phyloP scores from a whole-genome alignment of 208 protist species.

The Acanthamoeba polyphaga region DNA sequence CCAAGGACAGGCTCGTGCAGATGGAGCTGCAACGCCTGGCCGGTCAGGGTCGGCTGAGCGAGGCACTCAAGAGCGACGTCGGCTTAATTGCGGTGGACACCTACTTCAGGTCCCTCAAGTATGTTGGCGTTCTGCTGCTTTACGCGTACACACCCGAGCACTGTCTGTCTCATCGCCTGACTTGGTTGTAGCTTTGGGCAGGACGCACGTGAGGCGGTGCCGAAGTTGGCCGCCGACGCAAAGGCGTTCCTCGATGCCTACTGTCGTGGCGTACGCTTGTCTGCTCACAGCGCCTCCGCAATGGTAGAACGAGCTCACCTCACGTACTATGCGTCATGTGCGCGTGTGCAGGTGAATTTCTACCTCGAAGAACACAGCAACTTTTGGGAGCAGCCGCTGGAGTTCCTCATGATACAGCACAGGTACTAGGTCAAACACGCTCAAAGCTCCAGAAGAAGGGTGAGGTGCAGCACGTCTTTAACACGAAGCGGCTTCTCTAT shows the following conservation, averaged over 20 bases:
- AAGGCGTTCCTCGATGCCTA: not conserved
- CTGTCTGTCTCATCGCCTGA: not conserved
- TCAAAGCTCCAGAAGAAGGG: not conserved
- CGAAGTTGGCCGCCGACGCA: not conserved
- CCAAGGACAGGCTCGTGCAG: constrained; percentile 46
- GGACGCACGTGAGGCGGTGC: constrained; percentile 20
- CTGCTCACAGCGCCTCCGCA: too few relatives aligned
- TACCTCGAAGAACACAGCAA: not conserved
- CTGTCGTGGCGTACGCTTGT: not conserved
- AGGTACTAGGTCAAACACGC: not conserved
- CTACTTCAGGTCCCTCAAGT: constrained; percentile 66
- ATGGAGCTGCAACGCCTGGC: constrained; percentile 57
- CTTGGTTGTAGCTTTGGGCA: not conserved
- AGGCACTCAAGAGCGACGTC: not conserved
- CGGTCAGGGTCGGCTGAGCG: constrained; percentile 25
- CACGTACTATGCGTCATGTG: not conserved
- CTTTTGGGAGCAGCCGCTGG: not conserved
- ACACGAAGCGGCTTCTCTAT: not conserved
- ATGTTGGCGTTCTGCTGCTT: not conserved
- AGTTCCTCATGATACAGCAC: constrained; percentile 47
- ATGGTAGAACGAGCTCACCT: too few relatives aligned
- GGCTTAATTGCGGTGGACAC: not conserved
- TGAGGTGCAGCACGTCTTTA: not conserved
- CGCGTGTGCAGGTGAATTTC: not conserved
- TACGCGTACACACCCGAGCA: not conserved